Evolutionary conservation across 2,329 filamentous ascomycete species (phyloP).

Genomic region (Dothistroma septosporum): DNA sequence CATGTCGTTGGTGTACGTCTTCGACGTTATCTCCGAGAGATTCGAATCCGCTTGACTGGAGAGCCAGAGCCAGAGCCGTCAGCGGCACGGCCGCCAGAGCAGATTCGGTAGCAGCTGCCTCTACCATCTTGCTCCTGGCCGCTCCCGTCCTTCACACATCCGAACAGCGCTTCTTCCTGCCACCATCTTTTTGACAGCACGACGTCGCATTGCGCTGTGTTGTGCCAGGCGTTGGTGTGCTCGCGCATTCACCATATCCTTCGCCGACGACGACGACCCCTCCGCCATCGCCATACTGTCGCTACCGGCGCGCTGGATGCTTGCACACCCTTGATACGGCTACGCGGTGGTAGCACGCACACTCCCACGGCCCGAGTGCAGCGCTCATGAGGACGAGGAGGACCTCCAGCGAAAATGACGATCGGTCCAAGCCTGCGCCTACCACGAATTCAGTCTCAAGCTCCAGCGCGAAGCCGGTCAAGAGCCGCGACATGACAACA

Average conservation of each 20-base stretch:
- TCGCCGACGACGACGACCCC: background rate
- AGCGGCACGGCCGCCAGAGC: background rate
- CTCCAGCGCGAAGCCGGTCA: conserved; percentile 10
- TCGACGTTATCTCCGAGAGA: too few relatives aligned
- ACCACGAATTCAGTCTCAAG: background rate
- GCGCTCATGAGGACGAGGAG: conserved; percentile 39
- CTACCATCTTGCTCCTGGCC: background rate
- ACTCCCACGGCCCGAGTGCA: background rate
- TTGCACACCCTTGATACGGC: background rate
- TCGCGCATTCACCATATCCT: background rate
- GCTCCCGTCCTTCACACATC: background rate
- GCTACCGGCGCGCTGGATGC: background rate
- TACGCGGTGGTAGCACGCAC: background rate
- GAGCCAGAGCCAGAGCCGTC: too few relatives aligned
- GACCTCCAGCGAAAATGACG: conserved; percentile 40
- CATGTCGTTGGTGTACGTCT: too few relatives aligned
- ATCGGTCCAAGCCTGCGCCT: conserved; percentile 26
- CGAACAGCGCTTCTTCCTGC: background rate
- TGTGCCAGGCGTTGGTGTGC: background rate
- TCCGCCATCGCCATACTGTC: background rate
- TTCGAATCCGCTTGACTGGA: too few relatives aligned
- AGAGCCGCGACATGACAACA: conserved; percentile 24
- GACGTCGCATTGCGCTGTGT: background rate
- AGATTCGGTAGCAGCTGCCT: background rate
- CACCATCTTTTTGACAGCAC: background rate